phyloP scores from a whole-genome alignment of 2,329 filamentous ascomycete species.

The Arachnopeziza araneosa region DNA sequence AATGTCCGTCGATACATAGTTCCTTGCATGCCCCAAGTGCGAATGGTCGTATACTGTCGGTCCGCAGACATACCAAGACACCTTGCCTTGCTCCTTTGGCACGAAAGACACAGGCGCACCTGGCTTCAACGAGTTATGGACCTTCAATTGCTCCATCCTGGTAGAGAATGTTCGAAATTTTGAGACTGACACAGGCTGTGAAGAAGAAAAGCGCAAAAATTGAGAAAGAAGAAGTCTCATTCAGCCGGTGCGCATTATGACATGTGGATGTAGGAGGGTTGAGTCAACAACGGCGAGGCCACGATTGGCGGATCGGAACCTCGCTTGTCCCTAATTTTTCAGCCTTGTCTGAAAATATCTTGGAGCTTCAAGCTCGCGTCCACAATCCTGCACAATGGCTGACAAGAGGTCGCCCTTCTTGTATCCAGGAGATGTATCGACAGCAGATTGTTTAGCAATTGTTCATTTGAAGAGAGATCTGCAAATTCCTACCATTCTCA shows the following conservation, averaged over 20 bases:
- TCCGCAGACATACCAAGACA: slow-evolving; percentile 66
- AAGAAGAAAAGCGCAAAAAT: slow-evolving; percentile 10
- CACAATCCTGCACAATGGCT: slow-evolving; percentile 16
- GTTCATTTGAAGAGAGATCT: slow-evolving; percentile 86
- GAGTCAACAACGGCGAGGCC: background rate
- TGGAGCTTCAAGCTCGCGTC: background rate
- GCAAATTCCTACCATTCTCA: slow-evolving; percentile 69
- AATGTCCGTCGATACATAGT: slow-evolving; percentile 70
- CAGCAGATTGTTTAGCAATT: slow-evolving; percentile 66
- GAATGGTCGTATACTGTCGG: slow-evolving; percentile 66
- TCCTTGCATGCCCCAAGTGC: slow-evolving; percentile 62
- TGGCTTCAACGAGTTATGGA: slow-evolving; percentile 30
- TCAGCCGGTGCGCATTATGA: slow-evolving; percentile 7
- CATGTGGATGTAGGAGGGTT: background rate
- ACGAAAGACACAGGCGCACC: slow-evolving; percentile 26
- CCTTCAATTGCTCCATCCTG: slow-evolving; percentile 26
- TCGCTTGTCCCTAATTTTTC: slow-evolving; percentile 1
- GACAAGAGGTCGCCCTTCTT: slow-evolving; percentile 68
- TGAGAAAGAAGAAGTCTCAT: slow-evolving; percentile 15
- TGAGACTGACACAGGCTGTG: slow-evolving; percentile 8
- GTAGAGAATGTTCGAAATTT: slow-evolving; percentile 9
- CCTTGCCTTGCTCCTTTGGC: slow-evolving; percentile 22
- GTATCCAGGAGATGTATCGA: slow-evolving; percentile 57
- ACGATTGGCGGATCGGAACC: background rate
- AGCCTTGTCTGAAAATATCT: slow-evolving; percentile 10